These are phyloP conservation scores for Thelephora terrestris DNA, from an alignment of 1,284 basidiomycete genomes.

Conservation along the genomic window DNA sequence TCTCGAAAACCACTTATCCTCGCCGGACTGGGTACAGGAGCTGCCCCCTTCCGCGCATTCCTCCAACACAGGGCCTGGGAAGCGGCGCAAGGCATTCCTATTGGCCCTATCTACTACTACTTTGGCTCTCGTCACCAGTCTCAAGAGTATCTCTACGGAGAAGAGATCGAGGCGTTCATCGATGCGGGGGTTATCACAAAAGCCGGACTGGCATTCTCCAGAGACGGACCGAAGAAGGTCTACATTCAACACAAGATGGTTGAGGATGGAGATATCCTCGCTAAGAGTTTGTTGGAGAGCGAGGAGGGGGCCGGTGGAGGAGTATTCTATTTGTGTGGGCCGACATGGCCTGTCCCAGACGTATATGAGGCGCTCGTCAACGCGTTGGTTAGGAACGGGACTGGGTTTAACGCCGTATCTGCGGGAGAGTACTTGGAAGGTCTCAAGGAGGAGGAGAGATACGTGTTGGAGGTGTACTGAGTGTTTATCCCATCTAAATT, in stretches of 20 bases:
- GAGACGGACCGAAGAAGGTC: slow-evolving; percentile 86
- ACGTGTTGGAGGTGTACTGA: slow-evolving; percentile 79
- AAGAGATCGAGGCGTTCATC: slow-evolving; percentile 81
- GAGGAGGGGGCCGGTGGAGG: slow-evolving; percentile 36
- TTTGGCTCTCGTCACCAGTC: slow-evolving; percentile 95
- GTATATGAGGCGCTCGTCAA: slow-evolving; percentile 88
- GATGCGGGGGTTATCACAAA: slow-evolving; percentile 77
- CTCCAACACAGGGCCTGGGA: slow-evolving; percentile 90
- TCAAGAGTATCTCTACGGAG: slow-evolving; percentile 94
- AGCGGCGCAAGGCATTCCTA: slow-evolving; percentile 61
- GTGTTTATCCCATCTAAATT: no score
- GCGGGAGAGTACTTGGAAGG: slow-evolving; percentile 84
- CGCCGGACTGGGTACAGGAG: slow-evolving; percentile 96
- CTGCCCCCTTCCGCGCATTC: slow-evolving; percentile 98
- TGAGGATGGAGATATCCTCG: slow-evolving; percentile 75
- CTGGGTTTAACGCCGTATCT: slow-evolving; percentile 51
- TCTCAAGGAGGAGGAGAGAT: slow-evolving; percentile 95
- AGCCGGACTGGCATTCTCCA: slow-evolving; percentile 93
- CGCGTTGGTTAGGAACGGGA: slow-evolving; percentile 58
- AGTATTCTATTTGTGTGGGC: slow-evolving; percentile 95
- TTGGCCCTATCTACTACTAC: slow-evolving; percentile 94
- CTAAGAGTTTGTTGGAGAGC: slow-evolving; percentile 53
- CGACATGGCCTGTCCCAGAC: slow-evolving; percentile 97
- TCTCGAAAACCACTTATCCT: slow-evolving; percentile 91
- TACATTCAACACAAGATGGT: slow-evolving; percentile 99